Conservation (phyloP, 202 grass and related monocot species). For the Alloteropsis angusta region DNA sequence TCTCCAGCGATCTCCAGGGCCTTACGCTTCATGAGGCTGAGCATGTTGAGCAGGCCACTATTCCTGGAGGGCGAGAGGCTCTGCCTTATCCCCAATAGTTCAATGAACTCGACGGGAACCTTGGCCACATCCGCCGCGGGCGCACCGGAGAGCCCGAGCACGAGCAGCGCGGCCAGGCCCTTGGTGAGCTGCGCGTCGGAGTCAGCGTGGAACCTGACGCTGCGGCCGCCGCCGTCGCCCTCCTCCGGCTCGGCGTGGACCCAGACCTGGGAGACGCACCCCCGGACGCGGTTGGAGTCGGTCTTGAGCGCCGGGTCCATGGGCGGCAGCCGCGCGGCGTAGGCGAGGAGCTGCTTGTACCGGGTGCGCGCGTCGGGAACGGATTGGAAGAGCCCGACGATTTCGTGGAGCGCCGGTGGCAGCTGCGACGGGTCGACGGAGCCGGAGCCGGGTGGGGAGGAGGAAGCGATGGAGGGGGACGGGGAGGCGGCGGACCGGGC, state of each 20-base stretch:
- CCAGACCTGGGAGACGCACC: conserved; percentile 90
- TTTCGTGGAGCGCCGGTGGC: conserved; percentile 43
- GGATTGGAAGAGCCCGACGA: conserved; percentile 71
- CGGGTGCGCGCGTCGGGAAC: conserved; percentile 58
- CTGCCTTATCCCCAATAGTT: conserved; percentile 70
- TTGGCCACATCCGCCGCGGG: conserved; percentile 46
- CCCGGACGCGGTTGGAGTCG: conserved; percentile 62
- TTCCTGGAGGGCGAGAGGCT: conserved; percentile 76
- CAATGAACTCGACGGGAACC: conserved; percentile 54
- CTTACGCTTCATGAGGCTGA: conserved; percentile 84
- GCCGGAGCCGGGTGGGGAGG: neutral
- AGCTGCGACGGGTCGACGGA: conserved; percentile 36
- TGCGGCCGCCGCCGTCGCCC: neutral
- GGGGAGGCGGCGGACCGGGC: conserved; percentile 23
- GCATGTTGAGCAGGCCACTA: conserved; percentile 83
- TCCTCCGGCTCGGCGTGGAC: conserved; percentile 61
- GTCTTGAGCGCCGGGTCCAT: conserved; percentile 64
- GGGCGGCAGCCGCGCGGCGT: conserved; percentile 60
- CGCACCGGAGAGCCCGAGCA: conserved; percentile 68
- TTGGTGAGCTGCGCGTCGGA: conserved; percentile 85
- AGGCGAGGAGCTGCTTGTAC: conserved; percentile 96
- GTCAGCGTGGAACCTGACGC: conserved; percentile 77
- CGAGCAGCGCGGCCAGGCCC: conserved; percentile 78
- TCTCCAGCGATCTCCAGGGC: conserved; percentile 40
- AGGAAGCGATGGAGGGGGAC: conserved; percentile 21